Base-by-base conservation (phyloP, 441 rosid genomes). In the Adansonia madagascariensis region DNA sequence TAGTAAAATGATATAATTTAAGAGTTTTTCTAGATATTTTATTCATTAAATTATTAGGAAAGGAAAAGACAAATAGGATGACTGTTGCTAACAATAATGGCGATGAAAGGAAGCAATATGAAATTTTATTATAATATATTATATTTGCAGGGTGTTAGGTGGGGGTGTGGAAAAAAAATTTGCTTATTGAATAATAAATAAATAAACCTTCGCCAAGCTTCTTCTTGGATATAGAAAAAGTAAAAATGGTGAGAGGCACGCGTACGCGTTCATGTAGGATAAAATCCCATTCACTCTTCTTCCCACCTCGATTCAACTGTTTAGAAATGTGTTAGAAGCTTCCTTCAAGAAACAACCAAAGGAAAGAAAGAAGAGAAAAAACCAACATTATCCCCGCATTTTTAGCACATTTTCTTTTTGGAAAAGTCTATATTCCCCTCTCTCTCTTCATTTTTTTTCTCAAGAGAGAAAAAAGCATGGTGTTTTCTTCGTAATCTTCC, bases 261-360 rank as follows among this genome's bases (percentile, higher is more conserved):
- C 61, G 71, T 61, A n/a, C 24, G 22, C 24, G 60, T 55, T 49
- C 71, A 55, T 53, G 17, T 35, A 35, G 8, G 31, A 27, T 27
- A 41, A 39, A 17, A n/a, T 1, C 20, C 8, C 9, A 27, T 4
- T 14, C 11, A n/a, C 17, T 10, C 53, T 43, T 12, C 60, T 55
- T 17, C 56, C 4, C 2, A 7, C 9, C 35, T 3, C 8, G 10
- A 55, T 27, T 67, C 39, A 20, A 17, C 49, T 24, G 8, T 18
- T 61, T 20, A 14, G 75, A 80, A 75, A 81, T 53, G 50, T 5
- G 8, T 9, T 73, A 77, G 90, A 85, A 85, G 81, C 83, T 85
- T 87, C 86, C 71, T 69, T 17, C 57, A 27, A 43, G 79, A 76
- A 71, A 68, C 43, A 67, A 73, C 75, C 83, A 55, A 69, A 78